Percentiles rank a stretch among this genome's conserved stretches.
These are phyloP conservation scores for Parastagonospora nodorum DNA, from an alignment of 2,329 filamentous ascomycete species.

Conservation along the genomic window DNA sequence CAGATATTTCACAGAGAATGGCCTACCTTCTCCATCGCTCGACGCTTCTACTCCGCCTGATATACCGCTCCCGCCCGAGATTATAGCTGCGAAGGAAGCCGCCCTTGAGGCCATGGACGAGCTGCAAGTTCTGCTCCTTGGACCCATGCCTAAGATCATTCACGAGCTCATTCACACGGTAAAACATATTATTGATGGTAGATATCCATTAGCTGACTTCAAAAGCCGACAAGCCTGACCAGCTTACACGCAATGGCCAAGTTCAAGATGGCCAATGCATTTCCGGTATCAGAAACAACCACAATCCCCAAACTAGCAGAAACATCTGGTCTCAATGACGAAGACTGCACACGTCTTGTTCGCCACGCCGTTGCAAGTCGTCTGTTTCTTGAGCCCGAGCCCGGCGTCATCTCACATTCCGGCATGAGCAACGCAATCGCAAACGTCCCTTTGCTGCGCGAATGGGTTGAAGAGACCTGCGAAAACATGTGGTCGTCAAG, in stretches of 20 bases:
- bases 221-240: background rate
- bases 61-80: background rate
- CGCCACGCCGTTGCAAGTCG: background rate
- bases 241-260: slow-evolving; percentile 21
- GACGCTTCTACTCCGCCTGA: background rate
- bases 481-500: slow-evolving; percentile 4
- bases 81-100: background rate
- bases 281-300: slow-evolving; percentile 15
- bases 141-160: background rate
- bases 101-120: slow-evolving; percentile 3
- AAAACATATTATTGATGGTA: no score
- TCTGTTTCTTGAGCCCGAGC: background rate
- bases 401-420: background rate
- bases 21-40: slow-evolving; percentile 1
- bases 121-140: slow-evolving; percentile 2
- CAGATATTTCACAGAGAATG: background rate
- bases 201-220: background rate
- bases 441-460: background rate
- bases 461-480: background rate
- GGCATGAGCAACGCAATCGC: background rate
- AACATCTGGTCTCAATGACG: slow-evolving; percentile 7
- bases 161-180: no score
- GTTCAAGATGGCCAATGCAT: slow-evolving; percentile 16
- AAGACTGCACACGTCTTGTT: background rate
- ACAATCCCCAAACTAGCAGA: slow-evolving; percentile 22